These are phyloP conservation scores for Aspergillus homomorphus DNA, from an alignment of 495 filamentous ascomycete species.

Conservation along the genomic window DNA sequence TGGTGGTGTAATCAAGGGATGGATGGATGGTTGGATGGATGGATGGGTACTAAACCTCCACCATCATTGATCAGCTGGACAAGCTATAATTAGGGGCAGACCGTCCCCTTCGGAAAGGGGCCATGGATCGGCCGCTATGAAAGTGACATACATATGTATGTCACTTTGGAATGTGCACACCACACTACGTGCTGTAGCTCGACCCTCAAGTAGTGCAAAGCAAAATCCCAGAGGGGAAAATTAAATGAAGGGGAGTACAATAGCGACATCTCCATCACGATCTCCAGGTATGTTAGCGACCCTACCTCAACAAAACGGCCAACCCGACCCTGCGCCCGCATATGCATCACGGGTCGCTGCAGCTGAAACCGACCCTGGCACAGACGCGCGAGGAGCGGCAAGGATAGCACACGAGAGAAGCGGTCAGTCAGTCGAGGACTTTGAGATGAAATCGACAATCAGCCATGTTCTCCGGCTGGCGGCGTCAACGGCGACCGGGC, in stretches of 20 bases:
- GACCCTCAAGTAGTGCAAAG: neutral
- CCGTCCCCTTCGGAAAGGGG: neutral
- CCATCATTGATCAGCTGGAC: neutral
- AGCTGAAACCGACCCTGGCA: constrained; percentile 22
- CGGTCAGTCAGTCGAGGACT: neutral
- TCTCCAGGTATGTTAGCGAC: neutral
- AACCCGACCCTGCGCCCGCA: constrained; percentile 17
- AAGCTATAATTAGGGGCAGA: neutral
- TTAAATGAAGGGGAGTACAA: neutral
- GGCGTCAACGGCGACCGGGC: neutral
- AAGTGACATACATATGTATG: neutral
- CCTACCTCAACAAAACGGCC: neutral
- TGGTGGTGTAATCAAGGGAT: neutral
- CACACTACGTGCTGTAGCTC: neutral
- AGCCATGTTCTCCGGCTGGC: neutral
- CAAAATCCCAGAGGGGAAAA: neutral
- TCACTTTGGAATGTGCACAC: neutral
- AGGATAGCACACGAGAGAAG: neutral
- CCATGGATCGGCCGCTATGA: neutral
- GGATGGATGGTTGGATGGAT: neutral
- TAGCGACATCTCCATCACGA: neutral
- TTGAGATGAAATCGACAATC: neutral
- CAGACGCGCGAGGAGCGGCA: neutral
- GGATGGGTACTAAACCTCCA: neutral
- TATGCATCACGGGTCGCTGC: constrained; percentile 30